These are phyloP conservation scores for Metschnikowia amazonensis DNA, from an alignment of 805 yeast genomes.

Conservation along the genomic window DNA sequence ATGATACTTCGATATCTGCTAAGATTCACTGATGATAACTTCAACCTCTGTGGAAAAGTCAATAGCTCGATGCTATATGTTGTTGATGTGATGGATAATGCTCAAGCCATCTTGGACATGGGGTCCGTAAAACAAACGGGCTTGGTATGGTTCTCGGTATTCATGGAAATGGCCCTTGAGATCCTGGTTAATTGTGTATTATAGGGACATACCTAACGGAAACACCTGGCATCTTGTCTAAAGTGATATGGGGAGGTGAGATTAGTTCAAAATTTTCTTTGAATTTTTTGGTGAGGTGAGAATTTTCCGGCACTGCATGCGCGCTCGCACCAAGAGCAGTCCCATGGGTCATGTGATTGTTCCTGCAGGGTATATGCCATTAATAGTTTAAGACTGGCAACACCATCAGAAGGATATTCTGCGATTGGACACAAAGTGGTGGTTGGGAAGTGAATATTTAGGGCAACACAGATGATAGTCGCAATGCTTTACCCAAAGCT, in stretches of 20 bases:
- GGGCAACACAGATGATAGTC: too few species aligned
- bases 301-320: constrained; percentile 20
- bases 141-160: neutral
- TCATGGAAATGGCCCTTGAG: neutral
- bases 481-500: too few species aligned
- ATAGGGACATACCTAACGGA: constrained; percentile 82
- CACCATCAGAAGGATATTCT: neutral
- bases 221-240: constrained; percentile 87
- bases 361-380: neutral
- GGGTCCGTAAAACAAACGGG: neutral
- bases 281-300: constrained; percentile 15
- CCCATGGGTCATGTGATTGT: constrained; percentile 26
- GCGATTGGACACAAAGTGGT: too few species aligned
- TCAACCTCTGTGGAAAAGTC: too few species aligned
- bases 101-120: neutral
- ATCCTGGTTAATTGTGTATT: neutral
- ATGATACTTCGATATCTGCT: neutral
- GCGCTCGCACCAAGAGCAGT: constrained; percentile 21
- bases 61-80: neutral
- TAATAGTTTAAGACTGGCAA: too few species aligned
- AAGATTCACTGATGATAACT: too few species aligned
- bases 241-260: constrained; percentile 15
- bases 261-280: constrained; percentile 18
- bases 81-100: neutral
- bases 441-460: too few species aligned